phyloP scores from a whole-genome alignment of 129 eudicot genomes.

The Flaveria trinervia region DNA sequence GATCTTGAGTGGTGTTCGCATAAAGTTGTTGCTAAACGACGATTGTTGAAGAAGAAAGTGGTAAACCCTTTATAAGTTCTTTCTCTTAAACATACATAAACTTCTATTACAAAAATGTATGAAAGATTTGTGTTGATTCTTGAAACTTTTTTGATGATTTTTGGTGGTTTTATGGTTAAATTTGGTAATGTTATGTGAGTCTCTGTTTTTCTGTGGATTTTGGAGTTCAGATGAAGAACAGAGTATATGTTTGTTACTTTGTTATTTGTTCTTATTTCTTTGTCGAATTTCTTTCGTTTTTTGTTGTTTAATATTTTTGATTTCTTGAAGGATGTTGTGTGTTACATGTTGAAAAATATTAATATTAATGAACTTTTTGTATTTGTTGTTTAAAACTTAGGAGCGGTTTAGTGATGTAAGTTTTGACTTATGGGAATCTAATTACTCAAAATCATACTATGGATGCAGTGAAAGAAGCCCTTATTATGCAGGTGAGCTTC shows the following conservation, averaged over 20 bases:
- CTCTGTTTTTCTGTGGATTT: background rate
- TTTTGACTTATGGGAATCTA: conserved; percentile 82
- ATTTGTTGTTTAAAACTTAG: conserved; percentile 32
- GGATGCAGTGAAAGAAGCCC: conserved; percentile 93
- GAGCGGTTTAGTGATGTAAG: conserved; percentile 46
- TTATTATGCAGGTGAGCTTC: conserved; percentile 55
- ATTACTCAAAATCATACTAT: conserved; percentile 66
- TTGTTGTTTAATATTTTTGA: conserved; percentile 4
- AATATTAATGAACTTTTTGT: background rate
- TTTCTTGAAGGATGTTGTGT: background rate
- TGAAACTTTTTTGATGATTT: background rate
- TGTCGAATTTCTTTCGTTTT: background rate
- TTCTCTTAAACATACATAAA: background rate
- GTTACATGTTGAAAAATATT: conserved; percentile 1
- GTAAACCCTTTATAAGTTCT: conserved; percentile 24
- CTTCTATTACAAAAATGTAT: background rate
- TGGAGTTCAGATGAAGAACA: conserved; percentile 13
- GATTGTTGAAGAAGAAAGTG: conserved; percentile 49
- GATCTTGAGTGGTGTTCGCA: conserved; percentile 84
- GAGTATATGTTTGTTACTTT: background rate
- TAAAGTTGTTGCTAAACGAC: conserved; percentile 44
- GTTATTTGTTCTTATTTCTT: conserved; percentile 7
- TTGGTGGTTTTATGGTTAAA: conserved; percentile 7
- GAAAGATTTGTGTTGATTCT: background rate
- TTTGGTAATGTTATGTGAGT: background rate